Conservation (phyloP, 441 rosid species). For the Codiaeum variegatum region DNA sequence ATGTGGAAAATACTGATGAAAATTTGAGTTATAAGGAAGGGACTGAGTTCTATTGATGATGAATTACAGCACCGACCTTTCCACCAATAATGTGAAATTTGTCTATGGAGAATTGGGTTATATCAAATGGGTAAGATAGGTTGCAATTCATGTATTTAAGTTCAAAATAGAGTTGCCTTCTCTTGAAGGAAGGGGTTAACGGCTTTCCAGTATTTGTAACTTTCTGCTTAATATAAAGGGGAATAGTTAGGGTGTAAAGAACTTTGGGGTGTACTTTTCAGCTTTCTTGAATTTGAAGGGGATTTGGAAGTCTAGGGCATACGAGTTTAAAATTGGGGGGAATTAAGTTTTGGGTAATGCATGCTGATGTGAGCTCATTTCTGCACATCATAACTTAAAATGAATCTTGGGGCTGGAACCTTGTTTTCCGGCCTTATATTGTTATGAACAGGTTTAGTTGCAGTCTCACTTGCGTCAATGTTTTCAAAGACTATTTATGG, state of each 20-base stretch:
- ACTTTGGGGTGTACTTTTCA: too few species aligned
- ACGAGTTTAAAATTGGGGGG: not conserved
- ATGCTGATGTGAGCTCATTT: not conserved
- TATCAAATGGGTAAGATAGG: not conserved
- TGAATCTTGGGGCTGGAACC: not conserved
- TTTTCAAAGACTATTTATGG: not conserved
- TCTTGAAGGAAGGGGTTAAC: not conserved
- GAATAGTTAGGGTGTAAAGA: not conserved
- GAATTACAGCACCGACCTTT: not conserved
- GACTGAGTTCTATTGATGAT: not conserved
- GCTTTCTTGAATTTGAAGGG: not conserved
- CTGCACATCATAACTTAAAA: not conserved
- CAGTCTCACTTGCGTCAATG: not conserved
- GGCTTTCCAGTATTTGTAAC: not conserved
- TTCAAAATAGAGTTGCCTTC: not conserved
- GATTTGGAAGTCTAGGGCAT: not conserved
- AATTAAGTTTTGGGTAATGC: not conserved
- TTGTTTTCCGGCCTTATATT: not conserved
- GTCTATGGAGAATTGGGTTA: not conserved
- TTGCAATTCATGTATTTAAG: not conserved
- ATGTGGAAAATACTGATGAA: slow-evolving; percentile 9
- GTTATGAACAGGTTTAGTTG: not conserved
- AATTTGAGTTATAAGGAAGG: not conserved
- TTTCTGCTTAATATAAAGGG: not conserved
- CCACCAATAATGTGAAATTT: not conserved